These are phyloP conservation scores for Eutrema salsugineum DNA, from an alignment of 441 rosid species.

Conservation along the genomic window DNA sequence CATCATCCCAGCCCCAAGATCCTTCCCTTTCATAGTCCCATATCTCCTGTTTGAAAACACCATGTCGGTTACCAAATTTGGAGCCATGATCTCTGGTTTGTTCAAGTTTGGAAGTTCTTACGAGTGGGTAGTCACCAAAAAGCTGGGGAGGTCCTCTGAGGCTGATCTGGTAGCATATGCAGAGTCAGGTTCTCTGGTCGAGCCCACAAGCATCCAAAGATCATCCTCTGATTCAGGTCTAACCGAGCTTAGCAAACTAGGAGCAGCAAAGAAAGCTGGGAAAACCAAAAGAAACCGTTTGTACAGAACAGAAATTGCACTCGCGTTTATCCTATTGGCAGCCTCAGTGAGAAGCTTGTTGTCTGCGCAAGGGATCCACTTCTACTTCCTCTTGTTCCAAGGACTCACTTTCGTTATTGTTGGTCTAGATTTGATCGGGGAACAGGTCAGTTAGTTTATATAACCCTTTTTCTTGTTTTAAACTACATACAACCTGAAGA, in stretches of 20 bases:
- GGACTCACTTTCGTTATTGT: conserved; percentile 79
- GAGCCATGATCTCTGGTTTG: conserved; percentile 91
- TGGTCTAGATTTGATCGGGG: conserved; percentile 93
- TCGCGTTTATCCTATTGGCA: conserved; percentile 69
- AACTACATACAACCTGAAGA: neutral
- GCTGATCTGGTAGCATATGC: conserved; percentile 71
- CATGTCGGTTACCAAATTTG: conserved; percentile 94
- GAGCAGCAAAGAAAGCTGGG: conserved; percentile 41
- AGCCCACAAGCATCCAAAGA: conserved; percentile 38
- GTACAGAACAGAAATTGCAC: conserved; percentile 79
- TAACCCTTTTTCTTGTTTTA: neutral
- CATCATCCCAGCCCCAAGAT: conserved; percentile 81
- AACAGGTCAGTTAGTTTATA: conserved; percentile 60
- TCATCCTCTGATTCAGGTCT: conserved; percentile 81
- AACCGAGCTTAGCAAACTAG: conserved; percentile 61
- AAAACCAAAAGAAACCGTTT: conserved; percentile 57
- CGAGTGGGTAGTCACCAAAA: conserved; percentile 92
- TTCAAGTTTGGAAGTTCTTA: conserved; percentile 78
- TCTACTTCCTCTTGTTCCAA: conserved; percentile 88
- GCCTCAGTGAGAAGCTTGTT: conserved; percentile 81
- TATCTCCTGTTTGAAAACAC: conserved; percentile 91
- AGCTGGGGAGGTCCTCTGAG: conserved; percentile 89
- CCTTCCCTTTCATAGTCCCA: conserved; percentile 87
- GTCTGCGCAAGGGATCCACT: conserved; percentile 90
- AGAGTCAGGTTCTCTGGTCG: conserved; percentile 56